phyloP scores from a whole-genome alignment of 2,329 filamentous ascomycete species.

The Colletotrichum sp. region DNA sequence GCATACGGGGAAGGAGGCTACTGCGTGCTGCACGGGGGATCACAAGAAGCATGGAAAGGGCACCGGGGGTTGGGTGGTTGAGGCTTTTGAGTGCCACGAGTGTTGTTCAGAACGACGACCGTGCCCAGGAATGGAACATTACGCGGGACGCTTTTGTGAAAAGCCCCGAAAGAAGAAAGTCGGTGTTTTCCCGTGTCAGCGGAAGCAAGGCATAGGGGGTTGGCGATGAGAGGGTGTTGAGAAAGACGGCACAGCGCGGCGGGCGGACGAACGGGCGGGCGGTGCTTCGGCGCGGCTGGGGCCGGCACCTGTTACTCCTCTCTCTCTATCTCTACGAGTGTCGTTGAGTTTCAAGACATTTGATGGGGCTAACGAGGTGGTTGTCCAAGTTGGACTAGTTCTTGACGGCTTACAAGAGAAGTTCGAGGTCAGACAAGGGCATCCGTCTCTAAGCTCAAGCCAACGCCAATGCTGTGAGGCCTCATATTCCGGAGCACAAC shows the following conservation, averaged over 20 bases:
- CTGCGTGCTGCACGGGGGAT: neutral
- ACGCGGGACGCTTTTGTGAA: neutral
- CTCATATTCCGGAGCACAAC: neutral
- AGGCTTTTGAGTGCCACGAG: neutral
- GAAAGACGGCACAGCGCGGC: neutral
- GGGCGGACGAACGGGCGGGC: neutral
- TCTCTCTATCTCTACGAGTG: neutral
- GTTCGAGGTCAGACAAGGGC: neutral
- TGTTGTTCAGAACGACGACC: neutral
- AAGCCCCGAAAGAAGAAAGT: slow-evolving; percentile 4
- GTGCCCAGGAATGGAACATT: neutral
- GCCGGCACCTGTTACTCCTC: neutral
- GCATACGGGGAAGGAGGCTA: neutral
- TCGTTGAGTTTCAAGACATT: neutral
- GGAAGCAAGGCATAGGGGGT: neutral
- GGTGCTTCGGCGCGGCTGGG: neutral
- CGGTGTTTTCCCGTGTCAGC: neutral
- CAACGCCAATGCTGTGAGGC: neutral
- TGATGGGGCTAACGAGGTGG: slow-evolving; percentile 5
- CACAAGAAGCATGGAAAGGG: neutral
- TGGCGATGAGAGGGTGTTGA: neutral
- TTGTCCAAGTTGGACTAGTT: slow-evolving; percentile 17
- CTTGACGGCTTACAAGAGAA: neutral
- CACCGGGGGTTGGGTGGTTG: neutral
- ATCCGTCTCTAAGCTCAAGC: neutral